Percentiles rank a stretch among this genome's conserved stretches.
Conservation (phyloP, 2,329 filamentous ascomycete genomes). For the Sporothrix variecibatus region DNA sequence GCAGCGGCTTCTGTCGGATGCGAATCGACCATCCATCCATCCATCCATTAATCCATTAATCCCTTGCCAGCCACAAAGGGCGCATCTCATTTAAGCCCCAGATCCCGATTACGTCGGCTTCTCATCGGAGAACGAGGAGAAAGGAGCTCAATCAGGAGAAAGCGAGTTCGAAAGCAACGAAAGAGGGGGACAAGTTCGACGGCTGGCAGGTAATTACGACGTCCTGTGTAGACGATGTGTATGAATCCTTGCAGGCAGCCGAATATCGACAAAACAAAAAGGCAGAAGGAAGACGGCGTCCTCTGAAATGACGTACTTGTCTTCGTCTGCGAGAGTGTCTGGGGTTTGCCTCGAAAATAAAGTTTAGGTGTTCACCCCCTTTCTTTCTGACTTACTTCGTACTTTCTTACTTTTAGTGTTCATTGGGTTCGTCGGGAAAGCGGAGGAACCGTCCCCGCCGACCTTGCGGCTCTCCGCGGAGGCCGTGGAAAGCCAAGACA, state of each 20-base stretch:
- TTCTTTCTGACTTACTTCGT: not conserved
- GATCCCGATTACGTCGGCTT: not conserved
- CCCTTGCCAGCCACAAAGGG: not conserved
- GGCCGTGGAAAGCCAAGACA: not conserved
- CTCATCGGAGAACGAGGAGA: constrained; percentile 2
- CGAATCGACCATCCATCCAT: not conserved
- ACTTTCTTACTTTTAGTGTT: not conserved
- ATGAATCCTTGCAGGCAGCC: not conserved
- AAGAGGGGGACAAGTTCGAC: not conserved
- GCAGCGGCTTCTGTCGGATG: not conserved
- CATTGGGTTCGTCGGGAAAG: not conserved
- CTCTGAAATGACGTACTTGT: not conserved
- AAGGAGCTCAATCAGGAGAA: not conserved
- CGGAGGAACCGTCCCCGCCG: not conserved
- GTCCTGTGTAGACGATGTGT: not conserved
- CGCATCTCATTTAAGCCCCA: not conserved
- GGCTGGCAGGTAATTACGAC: not conserved
- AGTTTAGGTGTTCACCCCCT: not conserved
- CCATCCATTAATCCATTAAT: too few relatives aligned
- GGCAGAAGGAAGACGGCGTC: not conserved
- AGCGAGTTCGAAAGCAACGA: not conserved
- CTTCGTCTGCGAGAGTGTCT: not conserved
- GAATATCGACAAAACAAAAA: not conserved
- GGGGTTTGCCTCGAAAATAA: not conserved
- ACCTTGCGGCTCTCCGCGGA: not conserved